phyloP scores from a whole-genome alignment of 495 filamentous ascomycete genomes.

The Patellaria atrata region DNA sequence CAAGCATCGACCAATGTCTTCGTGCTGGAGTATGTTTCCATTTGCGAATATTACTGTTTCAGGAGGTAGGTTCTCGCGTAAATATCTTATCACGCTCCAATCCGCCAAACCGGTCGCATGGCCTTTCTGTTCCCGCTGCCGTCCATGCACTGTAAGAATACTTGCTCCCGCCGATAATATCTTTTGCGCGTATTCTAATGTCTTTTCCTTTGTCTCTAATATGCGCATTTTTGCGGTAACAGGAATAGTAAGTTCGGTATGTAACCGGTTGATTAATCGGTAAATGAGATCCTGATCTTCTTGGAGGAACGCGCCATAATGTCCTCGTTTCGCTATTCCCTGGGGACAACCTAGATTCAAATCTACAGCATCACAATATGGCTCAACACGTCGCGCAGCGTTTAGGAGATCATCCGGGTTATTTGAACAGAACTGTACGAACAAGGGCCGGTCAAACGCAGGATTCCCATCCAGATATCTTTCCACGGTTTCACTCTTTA shows the following conservation, averaged over 20 bases:
- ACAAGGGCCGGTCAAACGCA: conserved; percentile 64
- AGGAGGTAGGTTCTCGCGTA: conserved; percentile 68
- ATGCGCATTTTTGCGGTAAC: conserved; percentile 94
- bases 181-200: conserved; percentile 77
- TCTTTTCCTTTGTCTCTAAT: conserved; percentile 71
- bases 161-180: conserved; percentile 81
- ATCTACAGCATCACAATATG: conserved; percentile 89
- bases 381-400: conserved; percentile 60
- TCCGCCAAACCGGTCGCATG: conserved; percentile 91
- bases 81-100: conserved; percentile 68
- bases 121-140: conserved; percentile 82
- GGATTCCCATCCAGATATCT: conserved; percentile 75
- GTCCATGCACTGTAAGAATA: conserved; percentile 83
- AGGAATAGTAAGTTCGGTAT: conserved; percentile 55
- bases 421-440: conserved; percentile 97
- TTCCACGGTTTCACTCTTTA: conserved; percentile 4
- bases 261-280: conserved; percentile 61
- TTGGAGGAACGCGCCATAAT: conserved; percentile 89
- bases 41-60: conserved; percentile 95
- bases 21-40: conserved; percentile 76
- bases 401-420: conserved; percentile 59
- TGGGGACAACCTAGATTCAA: conserved; percentile 97
- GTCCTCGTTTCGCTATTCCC: conserved; percentile 77
- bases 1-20: conserved; percentile 67
- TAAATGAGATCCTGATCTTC: conserved; percentile 80